Evolutionary conservation across 768 basidiomycete species (phyloP).

Genomic region (Rhodosporidiobolus sp.): DNA sequence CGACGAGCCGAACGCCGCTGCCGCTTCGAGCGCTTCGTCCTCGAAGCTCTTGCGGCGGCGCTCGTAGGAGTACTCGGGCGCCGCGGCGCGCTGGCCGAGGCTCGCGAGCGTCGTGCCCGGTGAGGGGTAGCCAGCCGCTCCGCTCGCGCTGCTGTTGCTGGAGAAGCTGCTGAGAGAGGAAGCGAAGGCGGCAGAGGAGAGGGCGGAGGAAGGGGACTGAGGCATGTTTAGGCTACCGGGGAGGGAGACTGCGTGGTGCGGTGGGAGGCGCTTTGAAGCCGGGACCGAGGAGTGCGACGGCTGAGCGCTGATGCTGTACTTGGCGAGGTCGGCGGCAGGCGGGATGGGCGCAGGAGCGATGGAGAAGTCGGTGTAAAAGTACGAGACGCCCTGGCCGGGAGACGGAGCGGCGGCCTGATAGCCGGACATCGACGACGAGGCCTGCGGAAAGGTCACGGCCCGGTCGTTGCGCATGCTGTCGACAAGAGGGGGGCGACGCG

Average conservation of each 20-base stretch:
- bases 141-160: not conserved
- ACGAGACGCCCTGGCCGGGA: not conserved
- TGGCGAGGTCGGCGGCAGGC: not conserved
- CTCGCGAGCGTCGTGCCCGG: not conserved
- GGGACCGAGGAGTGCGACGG: not conserved
- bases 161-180: not conserved
- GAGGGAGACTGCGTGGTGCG: not conserved
- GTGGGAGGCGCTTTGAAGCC: too few species aligned
- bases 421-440: not conserved
- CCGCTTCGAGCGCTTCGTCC: not conserved
- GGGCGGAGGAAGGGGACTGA: not conserved
- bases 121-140: not conserved
- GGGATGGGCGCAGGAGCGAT: constrained; percentile 2
- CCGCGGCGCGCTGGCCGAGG: too few species aligned
- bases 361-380: not conserved
- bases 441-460: too few species aligned
- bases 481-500: not conserved
- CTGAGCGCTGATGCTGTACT: not conserved
- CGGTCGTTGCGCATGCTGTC: not conserved
- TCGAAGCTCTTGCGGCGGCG: constrained; percentile 1
- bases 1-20: not conserved
- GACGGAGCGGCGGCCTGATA: not conserved
- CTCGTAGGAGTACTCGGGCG: not conserved
- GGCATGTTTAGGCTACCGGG: not conserved
- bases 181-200: not conserved